Base-by-base conservation (phyloP, 805 yeast genomes). In the Lipomyces sp. region DNA sequence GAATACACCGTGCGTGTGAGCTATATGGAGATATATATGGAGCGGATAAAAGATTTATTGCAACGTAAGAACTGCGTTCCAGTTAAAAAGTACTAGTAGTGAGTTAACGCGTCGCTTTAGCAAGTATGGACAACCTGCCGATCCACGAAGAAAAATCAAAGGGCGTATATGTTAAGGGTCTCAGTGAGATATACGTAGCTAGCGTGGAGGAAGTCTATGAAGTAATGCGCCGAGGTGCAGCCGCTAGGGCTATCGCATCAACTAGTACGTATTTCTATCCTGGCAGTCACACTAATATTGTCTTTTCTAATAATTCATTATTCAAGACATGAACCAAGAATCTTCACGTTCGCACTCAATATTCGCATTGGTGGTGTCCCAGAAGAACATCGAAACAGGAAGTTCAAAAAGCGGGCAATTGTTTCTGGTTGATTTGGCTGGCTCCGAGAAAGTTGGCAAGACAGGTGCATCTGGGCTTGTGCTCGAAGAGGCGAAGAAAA, bases 301-400 rank as follows among this genome's bases (percentile, higher is more conserved):
- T 7, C 8, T 42, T 2, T 24, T 13, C 45, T 24, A 33, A 51
- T 15, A 30, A 18, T 24, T 6, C 11, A 6, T 4, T 51, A 24
- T n/a, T 15, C 29, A 30, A 62, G 57, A 87, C 89, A 90, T 51
- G 54, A 90, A 90, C 76, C 79, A 82, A 33, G 89, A 86, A 73
- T 86, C 92, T 8, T 88, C 94, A 4, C 81, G 96, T 69, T 88
- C 96, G 0, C 97, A 92, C 76, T 86, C 94, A 0, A 89, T 92
- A 37, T 86, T 91, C 68, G 89, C 88, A 63, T 80, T 93, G 3
- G 84, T 84, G 60, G 78, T 92, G 5, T 80, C 84, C n/a, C 94
- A 90, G 73, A 85, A 84, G 73, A 82, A 84, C 71, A 67, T 80
- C 24, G 77, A 77, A 2, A 81, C 83, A n/a, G 90, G 89, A 13